phyloP scores from a whole-genome alignment of 441 rosid species.

The Hura crepitans region DNA sequence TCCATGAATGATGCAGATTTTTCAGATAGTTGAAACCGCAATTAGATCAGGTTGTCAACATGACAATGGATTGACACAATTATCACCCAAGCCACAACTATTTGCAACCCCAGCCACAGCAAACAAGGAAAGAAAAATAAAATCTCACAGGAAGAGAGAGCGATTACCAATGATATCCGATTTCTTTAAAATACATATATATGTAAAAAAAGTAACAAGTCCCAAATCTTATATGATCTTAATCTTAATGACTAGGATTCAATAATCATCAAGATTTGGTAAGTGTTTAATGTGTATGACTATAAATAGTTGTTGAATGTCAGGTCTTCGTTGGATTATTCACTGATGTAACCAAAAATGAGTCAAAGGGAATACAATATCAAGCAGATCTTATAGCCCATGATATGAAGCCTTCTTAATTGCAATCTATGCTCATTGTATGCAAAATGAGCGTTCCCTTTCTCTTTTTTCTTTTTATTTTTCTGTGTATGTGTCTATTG shows the following conservation, averaged over 20 bases:
- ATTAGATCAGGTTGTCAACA: neutral
- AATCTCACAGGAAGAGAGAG: neutral
- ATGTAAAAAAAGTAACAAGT: neutral
- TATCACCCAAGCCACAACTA: neutral
- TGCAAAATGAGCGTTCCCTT: neutral
- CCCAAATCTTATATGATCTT: constrained; percentile 6
- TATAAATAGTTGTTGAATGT: neutral
- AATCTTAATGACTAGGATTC: constrained; percentile 13
- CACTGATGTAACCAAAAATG: constrained; percentile 9
- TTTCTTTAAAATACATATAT: neutral
- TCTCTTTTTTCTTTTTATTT: neutral
- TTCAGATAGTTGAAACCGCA: neutral
- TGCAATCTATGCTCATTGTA: constrained; percentile 1
- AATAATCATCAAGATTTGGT: constrained; percentile 10
- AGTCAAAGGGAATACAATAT: neutral
- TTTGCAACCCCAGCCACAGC: neutral
- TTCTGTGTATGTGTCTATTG: neutral
- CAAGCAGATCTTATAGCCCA: neutral
- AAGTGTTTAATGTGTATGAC: constrained; percentile 3
- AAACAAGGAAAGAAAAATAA: neutral
- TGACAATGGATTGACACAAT: neutral
- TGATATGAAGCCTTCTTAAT: neutral
- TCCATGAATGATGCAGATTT: neutral
- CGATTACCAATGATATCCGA: neutral
- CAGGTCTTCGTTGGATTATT: constrained; percentile 3